Evolutionary conservation across 1,284 basidiomycete genomes (phyloP).

Genomic region (Trametes sp.): DNA sequence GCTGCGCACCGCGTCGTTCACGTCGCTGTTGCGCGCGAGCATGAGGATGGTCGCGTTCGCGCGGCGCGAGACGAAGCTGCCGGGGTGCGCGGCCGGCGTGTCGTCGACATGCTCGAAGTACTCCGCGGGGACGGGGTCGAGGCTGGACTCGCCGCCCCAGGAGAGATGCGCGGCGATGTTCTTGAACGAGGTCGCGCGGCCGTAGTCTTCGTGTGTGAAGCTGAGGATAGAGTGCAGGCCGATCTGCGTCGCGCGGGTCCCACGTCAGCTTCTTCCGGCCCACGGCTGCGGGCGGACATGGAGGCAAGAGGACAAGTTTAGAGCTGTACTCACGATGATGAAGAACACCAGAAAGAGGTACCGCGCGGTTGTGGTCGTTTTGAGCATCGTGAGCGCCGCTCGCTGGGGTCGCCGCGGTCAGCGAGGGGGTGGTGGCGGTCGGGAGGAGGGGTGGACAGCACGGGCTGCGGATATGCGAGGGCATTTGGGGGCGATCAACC

Average conservation of each 20-base stretch:
- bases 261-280: conserved; percentile 6
- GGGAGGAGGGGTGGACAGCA: background rate
- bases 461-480: background rate
- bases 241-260: conserved; percentile 33
- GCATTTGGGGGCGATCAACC: background rate
- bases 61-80: conserved; percentile 20
- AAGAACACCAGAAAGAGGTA: conserved; percentile 40
- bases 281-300: background rate
- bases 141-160: conserved; percentile 21
- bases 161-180: conserved; percentile 34
- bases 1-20: conserved; percentile 65
- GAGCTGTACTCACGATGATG: conserved; percentile 37
- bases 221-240: conserved; percentile 46
- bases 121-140: conserved; percentile 15
- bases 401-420: background rate
- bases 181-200: conserved; percentile 44
- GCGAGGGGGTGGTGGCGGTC: background rate
- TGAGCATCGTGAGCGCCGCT: conserved; percentile 21
- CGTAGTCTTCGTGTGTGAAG: conserved; percentile 47
- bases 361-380: conserved; percentile 37
- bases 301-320: background rate
- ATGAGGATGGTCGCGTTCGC: conserved; percentile 49
- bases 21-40: conserved; percentile 74
- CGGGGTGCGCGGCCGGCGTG: background rate
- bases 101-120: conserved; percentile 16